Percentiles rank a stretch among this genome's conserved stretches.
Conservation (phyloP, 345 rosid genomes). For the Boechera divaricarpa region DNA sequence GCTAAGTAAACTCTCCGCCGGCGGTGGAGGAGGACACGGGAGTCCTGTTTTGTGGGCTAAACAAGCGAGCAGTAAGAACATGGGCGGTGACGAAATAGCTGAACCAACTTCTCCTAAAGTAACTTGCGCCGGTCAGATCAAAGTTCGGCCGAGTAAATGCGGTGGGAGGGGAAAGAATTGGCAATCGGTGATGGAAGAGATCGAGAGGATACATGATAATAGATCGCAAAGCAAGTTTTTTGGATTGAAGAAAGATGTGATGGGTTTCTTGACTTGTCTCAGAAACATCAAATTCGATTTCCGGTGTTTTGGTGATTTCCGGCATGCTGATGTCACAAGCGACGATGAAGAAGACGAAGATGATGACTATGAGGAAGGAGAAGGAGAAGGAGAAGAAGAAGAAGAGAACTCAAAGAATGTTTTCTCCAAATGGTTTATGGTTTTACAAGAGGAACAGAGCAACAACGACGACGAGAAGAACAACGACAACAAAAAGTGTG, state of each 20-base stretch:
- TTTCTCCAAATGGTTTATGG: constrained; percentile 84
- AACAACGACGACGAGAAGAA: constrained; percentile 37
- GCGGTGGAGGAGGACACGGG: constrained; percentile 18
- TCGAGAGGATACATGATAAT: constrained; percentile 60
- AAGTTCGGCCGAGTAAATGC: constrained; percentile 66
- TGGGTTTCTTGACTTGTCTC: constrained; percentile 78
- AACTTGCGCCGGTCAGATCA: constrained; percentile 96
- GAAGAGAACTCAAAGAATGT: constrained; percentile 58
- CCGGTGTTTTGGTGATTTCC: constrained; percentile 70
- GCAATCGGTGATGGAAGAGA: constrained; percentile 87
- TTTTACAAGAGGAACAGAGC: constrained; percentile 62
- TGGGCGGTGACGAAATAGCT: constrained; percentile 52
- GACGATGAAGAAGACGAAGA: constrained; percentile 55
- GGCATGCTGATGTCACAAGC: constrained; percentile 50
- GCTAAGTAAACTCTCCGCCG: constrained; percentile 48
- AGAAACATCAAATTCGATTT: constrained; percentile 62
- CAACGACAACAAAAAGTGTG: constrained; percentile 33
- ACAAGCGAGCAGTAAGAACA: constrained; percentile 53
- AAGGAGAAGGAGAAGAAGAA: constrained; percentile 6
- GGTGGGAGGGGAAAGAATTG: constrained; percentile 56
- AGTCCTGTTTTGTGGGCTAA: constrained; percentile 79
- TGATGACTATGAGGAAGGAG: constrained; percentile 47
- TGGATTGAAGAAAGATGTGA: constrained; percentile 74
- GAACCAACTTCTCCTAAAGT: constrained; percentile 95
- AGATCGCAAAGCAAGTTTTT: constrained; percentile 55